phyloP scores from a whole-genome alignment of 2,329 filamentous ascomycete species.

The Ophiocordyceps camponoti-leonardi region DNA sequence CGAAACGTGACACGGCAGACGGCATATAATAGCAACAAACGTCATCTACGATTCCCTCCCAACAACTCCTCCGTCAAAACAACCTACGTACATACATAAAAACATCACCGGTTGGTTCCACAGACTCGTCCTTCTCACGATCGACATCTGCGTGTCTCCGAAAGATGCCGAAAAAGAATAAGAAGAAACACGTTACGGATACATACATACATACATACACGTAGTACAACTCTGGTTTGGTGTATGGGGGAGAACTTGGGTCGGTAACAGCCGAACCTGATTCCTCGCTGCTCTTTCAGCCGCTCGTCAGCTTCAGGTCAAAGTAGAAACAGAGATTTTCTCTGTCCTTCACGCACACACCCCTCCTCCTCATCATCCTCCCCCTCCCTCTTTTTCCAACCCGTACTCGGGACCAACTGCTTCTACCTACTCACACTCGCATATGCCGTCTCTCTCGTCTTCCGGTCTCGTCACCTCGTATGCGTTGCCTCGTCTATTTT shows the following conservation, averaged over 20 bases:
- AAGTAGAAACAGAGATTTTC: no score
- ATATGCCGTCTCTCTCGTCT: neutral
- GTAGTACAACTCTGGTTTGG: neutral
- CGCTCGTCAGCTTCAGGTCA: no score
- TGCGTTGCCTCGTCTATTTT: neutral
- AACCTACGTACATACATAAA: neutral
- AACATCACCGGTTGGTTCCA: neutral
- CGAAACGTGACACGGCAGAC: slow-evolving; percentile 1
- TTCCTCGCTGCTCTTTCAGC: no score
- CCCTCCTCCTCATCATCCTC: no score
- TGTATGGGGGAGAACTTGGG: neutral
- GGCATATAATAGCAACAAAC: neutral
- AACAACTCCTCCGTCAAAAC: neutral
- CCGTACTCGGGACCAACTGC: neutral
- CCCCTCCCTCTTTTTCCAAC: no score
- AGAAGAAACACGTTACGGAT: no score
- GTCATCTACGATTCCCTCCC: neutral
- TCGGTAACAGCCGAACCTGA: no score
- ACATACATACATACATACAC: no score
- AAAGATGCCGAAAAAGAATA: neutral
- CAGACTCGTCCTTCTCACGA: neutral
- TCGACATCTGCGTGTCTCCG: neutral
- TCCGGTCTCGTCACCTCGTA: neutral
- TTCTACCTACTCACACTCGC: neutral
- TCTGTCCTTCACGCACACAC: no score